phyloP scores from a whole-genome alignment of 441 rosid species.

The Corymbia calophylla region DNA sequence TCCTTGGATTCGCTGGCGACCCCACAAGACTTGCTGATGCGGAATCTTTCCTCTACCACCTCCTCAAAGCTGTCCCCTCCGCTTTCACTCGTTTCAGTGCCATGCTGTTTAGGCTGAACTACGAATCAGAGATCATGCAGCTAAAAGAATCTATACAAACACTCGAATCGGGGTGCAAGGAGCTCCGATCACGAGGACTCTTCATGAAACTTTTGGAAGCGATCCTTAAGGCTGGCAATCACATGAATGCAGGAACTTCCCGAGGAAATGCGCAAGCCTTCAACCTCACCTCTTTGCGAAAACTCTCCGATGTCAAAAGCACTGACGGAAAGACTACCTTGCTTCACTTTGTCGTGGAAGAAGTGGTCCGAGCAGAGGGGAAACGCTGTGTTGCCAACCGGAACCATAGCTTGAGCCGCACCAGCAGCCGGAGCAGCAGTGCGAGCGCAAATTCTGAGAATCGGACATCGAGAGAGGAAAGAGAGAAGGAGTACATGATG shows the following conservation, averaged over 20 bases:
- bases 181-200: conserved; percentile 67
- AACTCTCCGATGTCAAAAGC: conserved; percentile 86
- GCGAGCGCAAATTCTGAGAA: conserved; percentile 5
- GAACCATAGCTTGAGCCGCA: conserved; percentile 33
- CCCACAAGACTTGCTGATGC: conserved; percentile 56
- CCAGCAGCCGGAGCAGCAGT: conserved; percentile 16
- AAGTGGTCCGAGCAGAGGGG: conserved; percentile 74
- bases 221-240: conserved; percentile 84
- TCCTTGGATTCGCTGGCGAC: conserved; percentile 56
- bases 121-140: conserved; percentile 47
- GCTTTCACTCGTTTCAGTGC: conserved; percentile 64
- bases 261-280: conserved; percentile 95
- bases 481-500: conserved; percentile 8
- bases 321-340: conserved; percentile 69
- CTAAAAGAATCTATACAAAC: conserved; percentile 42
- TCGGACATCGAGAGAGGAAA: background rate
- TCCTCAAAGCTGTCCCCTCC: conserved; percentile 65
- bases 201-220: conserved; percentile 91
- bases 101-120: conserved; percentile 63
- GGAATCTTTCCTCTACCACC: conserved; percentile 63
- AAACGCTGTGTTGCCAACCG: conserved; percentile 49
- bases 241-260: conserved; percentile 92
- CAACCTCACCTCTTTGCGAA: conserved; percentile 55
- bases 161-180: conserved; percentile 59
- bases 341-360: conserved; percentile 88